Conservation (phyloP, 179 eudicot genomes). For the Sideroxylon spinosum region DNA sequence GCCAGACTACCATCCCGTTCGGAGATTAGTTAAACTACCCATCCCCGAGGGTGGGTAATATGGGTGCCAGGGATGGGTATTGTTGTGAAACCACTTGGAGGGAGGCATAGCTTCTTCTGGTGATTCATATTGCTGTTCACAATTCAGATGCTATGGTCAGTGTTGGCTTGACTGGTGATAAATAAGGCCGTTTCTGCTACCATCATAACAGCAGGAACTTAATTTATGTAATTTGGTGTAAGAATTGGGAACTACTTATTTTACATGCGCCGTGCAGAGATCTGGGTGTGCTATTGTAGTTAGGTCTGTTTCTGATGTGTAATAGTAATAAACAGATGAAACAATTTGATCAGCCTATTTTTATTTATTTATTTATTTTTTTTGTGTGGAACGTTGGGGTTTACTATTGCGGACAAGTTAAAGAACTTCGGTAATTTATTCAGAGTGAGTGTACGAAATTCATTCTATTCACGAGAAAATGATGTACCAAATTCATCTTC, state of each 20-base stretch:
- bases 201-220: neutral
- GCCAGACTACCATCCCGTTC: no score
- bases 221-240: neutral
- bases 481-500: neutral
- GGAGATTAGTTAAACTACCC: no score
- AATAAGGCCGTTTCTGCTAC: constrained; percentile 2
- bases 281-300: constrained; percentile 1
- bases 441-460: no score
- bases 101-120: no score
- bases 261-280: neutral
- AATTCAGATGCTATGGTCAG: neutral
- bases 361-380: no score
- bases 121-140: neutral
- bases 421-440: neutral
- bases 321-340: no score
- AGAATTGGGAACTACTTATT: neutral
- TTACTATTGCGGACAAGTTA: neutral
- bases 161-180: neutral
- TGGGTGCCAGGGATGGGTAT: no score
- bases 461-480: no score
- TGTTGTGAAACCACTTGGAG: no score
- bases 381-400: no score
- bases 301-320: neutral
- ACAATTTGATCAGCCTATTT: no score
- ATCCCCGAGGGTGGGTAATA: no score